Percentiles rank a stretch among this genome's conserved stretches.
These are phyloP conservation scores for Psilocybe cyanescens DNA, from an alignment of 768 basidiomycete genomes.

Conservation along the genomic window DNA sequence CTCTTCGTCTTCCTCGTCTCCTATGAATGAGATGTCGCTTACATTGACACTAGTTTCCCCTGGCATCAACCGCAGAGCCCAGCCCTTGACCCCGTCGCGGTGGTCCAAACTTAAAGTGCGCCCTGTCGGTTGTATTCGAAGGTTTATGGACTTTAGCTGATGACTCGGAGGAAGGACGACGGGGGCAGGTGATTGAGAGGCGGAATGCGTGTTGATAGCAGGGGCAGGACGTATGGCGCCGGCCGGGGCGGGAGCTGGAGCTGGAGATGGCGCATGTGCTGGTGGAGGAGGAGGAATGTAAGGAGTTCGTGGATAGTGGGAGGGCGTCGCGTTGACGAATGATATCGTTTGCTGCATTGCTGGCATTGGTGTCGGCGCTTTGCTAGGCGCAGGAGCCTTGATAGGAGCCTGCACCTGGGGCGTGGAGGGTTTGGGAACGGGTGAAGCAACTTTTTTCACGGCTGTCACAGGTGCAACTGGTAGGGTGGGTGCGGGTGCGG, in stretches of 20 bases:
- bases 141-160: conserved; percentile 55
- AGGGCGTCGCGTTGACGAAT: conserved; percentile 37
- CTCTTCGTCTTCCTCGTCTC: conserved; percentile 62
- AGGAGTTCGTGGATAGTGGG: conserved; percentile 60
- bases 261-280: conserved; percentile 13
- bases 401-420: conserved; percentile 10
- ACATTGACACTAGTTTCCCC: conserved; percentile 62
- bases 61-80: conserved; percentile 66
- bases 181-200: conserved; percentile 35
- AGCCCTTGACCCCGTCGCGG: conserved; percentile 72
- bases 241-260: conserved; percentile 14
- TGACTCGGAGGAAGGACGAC: conserved; percentile 38
- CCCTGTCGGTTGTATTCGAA: conserved; percentile 61
- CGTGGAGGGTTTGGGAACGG: conserved; percentile 15
- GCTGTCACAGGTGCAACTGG: conserved; percentile 24
- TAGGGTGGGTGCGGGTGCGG: conserved; percentile 22
- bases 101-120: conserved; percentile 63
- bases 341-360: conserved; percentile 34
- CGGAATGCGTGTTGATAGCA: conserved; percentile 26
- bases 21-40: conserved; percentile 54
- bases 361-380: conserved; percentile 38
- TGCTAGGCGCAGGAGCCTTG: conserved; percentile 31
- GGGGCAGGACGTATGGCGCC: conserved; percentile 25
- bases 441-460: conserved; percentile 17
- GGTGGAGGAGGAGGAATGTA: conserved; percentile 45